phyloP scores from a whole-genome alignment of 1,284 basidiomycete genomes.

The Sporisorium reilianum region DNA sequence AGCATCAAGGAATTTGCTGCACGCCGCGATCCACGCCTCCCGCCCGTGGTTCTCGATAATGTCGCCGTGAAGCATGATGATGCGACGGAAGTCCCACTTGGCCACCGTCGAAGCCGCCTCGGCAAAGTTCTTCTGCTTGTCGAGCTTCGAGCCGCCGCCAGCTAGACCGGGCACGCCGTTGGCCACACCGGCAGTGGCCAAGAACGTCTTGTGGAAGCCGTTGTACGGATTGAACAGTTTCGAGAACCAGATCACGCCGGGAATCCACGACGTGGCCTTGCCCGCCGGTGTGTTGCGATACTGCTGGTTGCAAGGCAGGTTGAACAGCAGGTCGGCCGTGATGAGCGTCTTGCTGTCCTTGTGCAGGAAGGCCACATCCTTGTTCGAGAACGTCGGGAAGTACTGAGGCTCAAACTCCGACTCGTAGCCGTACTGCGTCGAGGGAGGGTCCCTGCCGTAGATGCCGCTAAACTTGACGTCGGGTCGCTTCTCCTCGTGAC shows the following conservation, averaged over 20 bases:
- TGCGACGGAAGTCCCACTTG: slow-evolving; percentile 85
- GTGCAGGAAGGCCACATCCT: slow-evolving; percentile 91
- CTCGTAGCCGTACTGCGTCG: slow-evolving; percentile 57
- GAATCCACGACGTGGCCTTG: slow-evolving; percentile 52
- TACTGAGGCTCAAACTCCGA: slow-evolving; percentile 70
- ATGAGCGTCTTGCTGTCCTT: slow-evolving; percentile 81
- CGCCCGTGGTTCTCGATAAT: slow-evolving; percentile 83
- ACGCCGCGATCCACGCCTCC: slow-evolving; percentile 74
- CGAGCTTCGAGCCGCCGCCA: slow-evolving; percentile 67
- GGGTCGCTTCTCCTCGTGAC: slow-evolving; percentile 70
- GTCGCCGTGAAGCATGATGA: slow-evolving; percentile 94
- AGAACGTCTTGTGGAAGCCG: slow-evolving; percentile 51
- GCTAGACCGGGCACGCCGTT: slow-evolving; percentile 35
- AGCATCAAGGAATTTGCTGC: slow-evolving; percentile 45
- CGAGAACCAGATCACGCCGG: slow-evolving; percentile 52
- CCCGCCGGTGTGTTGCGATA: slow-evolving; percentile 49
- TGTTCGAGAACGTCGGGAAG: slow-evolving; percentile 84
- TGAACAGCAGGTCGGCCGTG: slow-evolving; percentile 89
- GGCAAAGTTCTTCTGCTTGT: slow-evolving; percentile 56
- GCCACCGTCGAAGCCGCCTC: slow-evolving; percentile 77
- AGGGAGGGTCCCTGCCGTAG: slow-evolving; percentile 53
- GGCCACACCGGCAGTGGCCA: slow-evolving; percentile 43
- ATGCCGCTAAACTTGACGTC: slow-evolving; percentile 70
- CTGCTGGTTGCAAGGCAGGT: slow-evolving; percentile 88
- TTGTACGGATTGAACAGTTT: slow-evolving; percentile 43